Conservation (phyloP, 23 red algal genomes). For the Gracilaria vermiculophylla region DNA sequence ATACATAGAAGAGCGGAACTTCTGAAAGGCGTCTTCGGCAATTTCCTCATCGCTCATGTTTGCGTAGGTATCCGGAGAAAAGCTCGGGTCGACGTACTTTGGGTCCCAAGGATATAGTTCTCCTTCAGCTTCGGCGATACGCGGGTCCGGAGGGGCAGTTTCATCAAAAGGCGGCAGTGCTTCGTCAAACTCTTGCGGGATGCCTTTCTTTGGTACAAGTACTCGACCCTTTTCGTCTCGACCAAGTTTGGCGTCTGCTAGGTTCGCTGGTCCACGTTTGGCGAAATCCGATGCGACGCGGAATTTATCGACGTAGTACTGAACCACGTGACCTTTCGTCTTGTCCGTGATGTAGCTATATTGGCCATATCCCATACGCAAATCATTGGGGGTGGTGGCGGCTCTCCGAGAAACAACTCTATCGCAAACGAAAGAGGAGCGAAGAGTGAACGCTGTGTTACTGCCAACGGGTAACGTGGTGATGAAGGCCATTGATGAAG, state of each 20-base stretch:
- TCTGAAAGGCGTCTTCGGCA: slow-evolving; percentile 52
- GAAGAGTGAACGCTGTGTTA: background rate
- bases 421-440: slow-evolving; percentile 4
- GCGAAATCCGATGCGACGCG: slow-evolving; percentile 47
- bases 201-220: slow-evolving; percentile 41
- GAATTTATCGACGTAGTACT: slow-evolving; percentile 82
- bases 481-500: slow-evolving; percentile 10
- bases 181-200: slow-evolving; percentile 47
- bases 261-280: background rate
- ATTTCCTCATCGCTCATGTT: slow-evolving; percentile 50
- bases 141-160: slow-evolving; percentile 46
- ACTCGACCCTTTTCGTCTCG: slow-evolving; percentile 61
- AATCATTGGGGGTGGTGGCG: background rate
- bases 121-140: slow-evolving; percentile 72
- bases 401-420: background rate
- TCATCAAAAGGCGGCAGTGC: background rate
- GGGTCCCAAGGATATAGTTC: slow-evolving; percentile 60
- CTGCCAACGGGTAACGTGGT: slow-evolving; percentile 3
- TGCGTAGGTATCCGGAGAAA: slow-evolving; percentile 32
- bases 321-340: slow-evolving; percentile 66
- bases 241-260: slow-evolving; percentile 50
- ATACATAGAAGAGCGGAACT: slow-evolving; percentile 30
- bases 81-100: slow-evolving; percentile 59
- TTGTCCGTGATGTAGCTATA: slow-evolving; percentile 67
- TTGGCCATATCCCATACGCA: slow-evolving; percentile 71